Conservation (phyloP, 2,329 filamentous ascomycete genomes). For the Monosporascus sp. region DNA sequence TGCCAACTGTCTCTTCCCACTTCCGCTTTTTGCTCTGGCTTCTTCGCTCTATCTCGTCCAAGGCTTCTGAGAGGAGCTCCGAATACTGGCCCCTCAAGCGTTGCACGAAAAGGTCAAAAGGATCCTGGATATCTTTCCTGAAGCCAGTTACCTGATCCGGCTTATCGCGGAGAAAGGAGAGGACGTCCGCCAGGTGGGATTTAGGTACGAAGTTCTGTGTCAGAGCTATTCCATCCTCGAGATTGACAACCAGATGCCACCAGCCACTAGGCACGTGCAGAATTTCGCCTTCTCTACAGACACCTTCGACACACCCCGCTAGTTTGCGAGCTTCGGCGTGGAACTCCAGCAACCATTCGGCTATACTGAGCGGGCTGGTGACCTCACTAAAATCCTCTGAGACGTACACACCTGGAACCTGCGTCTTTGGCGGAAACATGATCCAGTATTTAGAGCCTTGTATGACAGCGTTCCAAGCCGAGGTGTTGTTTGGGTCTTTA, state of each 20-base stretch:
- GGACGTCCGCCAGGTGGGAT: slow-evolving; percentile 66
- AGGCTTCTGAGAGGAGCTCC: slow-evolving; percentile 59
- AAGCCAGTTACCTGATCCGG: slow-evolving; percentile 86
- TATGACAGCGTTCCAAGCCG: slow-evolving; percentile 92
- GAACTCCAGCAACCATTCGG: slow-evolving; percentile 92
- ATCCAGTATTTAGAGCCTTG: slow-evolving; percentile 96
- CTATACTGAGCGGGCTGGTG: slow-evolving; percentile 87
- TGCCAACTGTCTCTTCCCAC: slow-evolving; percentile 75
- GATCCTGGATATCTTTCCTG: slow-evolving; percentile 61
- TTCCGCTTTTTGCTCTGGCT: slow-evolving; percentile 67
- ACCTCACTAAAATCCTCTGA: slow-evolving; percentile 88
- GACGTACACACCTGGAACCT: slow-evolving; percentile 85
- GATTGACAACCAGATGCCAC: slow-evolving; percentile 95
- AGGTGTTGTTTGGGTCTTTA: slow-evolving; percentile 69
- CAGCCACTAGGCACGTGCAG: slow-evolving; percentile 90
- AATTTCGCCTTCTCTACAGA: slow-evolving; percentile 80
- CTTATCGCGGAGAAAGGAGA: slow-evolving; percentile 78
- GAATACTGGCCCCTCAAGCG: slow-evolving; percentile 60
- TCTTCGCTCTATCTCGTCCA: slow-evolving; percentile 60
- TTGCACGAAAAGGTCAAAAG: slow-evolving; percentile 69
- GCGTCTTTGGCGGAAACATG: slow-evolving; percentile 80
- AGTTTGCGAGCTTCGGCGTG: slow-evolving; percentile 74
- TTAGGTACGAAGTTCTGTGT: slow-evolving; percentile 93
- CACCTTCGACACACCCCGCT: slow-evolving; percentile 76
- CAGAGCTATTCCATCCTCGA: slow-evolving; percentile 77